These are phyloP conservation scores for Tuber microsphaerosporum DNA, from an alignment of 495 filamentous ascomycete genomes.

Conservation along the genomic window DNA sequence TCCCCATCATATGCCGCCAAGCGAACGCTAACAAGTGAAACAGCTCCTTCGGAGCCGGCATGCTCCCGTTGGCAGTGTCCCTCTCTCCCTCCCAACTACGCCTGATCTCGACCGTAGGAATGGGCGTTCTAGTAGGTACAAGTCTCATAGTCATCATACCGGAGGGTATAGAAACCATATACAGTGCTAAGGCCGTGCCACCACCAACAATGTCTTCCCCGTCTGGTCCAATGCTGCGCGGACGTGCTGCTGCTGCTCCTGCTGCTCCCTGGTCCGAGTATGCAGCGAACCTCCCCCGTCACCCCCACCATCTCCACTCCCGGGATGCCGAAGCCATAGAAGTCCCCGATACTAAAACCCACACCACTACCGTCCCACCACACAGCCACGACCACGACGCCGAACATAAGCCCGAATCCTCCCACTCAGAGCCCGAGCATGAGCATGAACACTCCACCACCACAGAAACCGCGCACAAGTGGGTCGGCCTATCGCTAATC, in stretches of 20 bases:
- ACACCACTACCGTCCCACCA: background rate
- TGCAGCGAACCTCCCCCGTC: background rate
- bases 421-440: conserved; percentile 12
- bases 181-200: conserved; percentile 40
- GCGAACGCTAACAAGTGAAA: conserved; percentile 37
- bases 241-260: background rate
- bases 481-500: conserved; percentile 76
- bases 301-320: conserved; percentile 2
- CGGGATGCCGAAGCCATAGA: conserved; percentile 7
- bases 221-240: conserved; percentile 8
- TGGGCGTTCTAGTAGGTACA: conserved; percentile 90
- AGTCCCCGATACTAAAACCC: background rate
- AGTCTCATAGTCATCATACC: conserved; percentile 96
- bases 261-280: background rate
- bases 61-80: conserved; percentile 81
- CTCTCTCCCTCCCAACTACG: conserved; percentile 84
- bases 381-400: background rate
- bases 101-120: conserved; percentile 83
- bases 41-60: conserved; percentile 92
- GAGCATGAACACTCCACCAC: conserved; percentile 33
- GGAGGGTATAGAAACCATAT: conserved; percentile 87
- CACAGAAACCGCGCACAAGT: conserved; percentile 36
- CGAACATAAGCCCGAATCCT: background rate
- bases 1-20: conserved; percentile 20
- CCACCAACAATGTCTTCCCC: conserved; percentile 15